These are phyloP conservation scores for Xylariaceae sp. DNA, from an alignment of 2,329 filamentous ascomycete genomes.

Conservation along the genomic window DNA sequence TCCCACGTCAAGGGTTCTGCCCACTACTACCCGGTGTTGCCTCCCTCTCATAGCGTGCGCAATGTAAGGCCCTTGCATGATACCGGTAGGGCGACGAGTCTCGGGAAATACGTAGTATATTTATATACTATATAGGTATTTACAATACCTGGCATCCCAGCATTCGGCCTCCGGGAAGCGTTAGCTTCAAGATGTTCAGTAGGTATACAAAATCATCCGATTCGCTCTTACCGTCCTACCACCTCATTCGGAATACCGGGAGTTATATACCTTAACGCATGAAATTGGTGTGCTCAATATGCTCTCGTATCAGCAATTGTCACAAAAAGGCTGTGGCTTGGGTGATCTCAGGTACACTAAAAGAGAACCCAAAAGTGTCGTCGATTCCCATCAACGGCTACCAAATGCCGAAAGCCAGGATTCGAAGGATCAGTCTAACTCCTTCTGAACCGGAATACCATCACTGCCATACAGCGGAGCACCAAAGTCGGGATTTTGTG, in stretches of 20 bases:
- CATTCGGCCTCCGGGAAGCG: neutral
- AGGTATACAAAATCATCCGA: neutral
- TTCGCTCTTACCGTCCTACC: conserved; percentile 3
- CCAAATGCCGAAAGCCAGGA: neutral
- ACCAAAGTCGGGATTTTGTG: neutral
- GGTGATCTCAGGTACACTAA: neutral
- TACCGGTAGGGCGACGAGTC: conserved; percentile 12
- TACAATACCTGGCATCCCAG: neutral
- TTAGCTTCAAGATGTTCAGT: conserved; percentile 1
- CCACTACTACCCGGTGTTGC: too few species aligned
- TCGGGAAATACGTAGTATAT: neutral
- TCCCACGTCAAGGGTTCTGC: conserved; percentile 5
- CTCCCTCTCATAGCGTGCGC: conserved; percentile 1
- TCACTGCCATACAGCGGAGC: neutral
- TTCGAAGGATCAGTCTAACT: conserved; percentile 2
- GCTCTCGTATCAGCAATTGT: neutral
- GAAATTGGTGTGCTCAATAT: neutral
- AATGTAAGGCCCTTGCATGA: conserved; percentile 18
- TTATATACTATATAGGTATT: neutral
- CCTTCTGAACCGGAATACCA: conserved; percentile 1
- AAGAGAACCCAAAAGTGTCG: neutral
- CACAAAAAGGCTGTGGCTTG: neutral
- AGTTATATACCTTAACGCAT: neutral
- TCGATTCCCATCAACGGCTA: neutral
- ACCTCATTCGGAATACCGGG: neutral